Evolutionary conservation across 306 rosid genomes (phyloP), one percentile per base, ranked within the genome.

Genomic region (Begonia fuchsioides): DNA sequence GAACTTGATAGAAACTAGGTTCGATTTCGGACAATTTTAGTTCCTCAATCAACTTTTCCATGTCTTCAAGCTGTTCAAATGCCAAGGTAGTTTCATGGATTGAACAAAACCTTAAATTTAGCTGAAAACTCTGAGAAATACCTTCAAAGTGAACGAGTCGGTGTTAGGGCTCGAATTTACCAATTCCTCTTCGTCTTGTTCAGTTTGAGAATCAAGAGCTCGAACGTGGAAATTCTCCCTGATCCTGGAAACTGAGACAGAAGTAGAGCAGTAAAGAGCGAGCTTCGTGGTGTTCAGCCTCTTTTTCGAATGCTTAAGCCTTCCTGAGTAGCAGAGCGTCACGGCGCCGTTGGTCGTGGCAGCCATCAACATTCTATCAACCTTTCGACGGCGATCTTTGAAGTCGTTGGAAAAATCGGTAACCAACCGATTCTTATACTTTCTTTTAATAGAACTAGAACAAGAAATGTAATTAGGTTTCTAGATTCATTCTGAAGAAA

Each of bases 131-230:
- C n/a, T n/a, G n/a, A 32, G 44, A 2, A 39, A 12, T 49, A 80
- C 93, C 76, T 73, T 59, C 41, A 64, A 62, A 46, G 47, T 39
- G 57, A 67, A 64, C 49, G 16, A 39, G 12, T 50, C 16, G 46
- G 52, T 47, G 15, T 9, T 32, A 17, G 6, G 1, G 45, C 17
- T 61, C 43, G 67, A 47, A 49, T 52, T 66, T 39, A 17, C 48
- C 17, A 46, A 39, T 5, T 60, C 58, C 46, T 62, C 55, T 17
- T 52, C 67, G 17, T 59, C 59, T 15, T 57, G n/a, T 1, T 13
- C 38, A 26, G 54, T 58, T 47, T 54, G 60, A 32, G 83, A 82
- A 44, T 64, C 78, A 11, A 56, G 51, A 49, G 96, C 77, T 50
- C 74, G 70, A 53, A 64, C 39, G 50, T 52, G 35, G n/a, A 51